Evolutionary conservation across 306 rosid genomes (phyloP), one percentile per base, ranked within the genome.

Genomic region (Crotalaria pallida): DNA sequence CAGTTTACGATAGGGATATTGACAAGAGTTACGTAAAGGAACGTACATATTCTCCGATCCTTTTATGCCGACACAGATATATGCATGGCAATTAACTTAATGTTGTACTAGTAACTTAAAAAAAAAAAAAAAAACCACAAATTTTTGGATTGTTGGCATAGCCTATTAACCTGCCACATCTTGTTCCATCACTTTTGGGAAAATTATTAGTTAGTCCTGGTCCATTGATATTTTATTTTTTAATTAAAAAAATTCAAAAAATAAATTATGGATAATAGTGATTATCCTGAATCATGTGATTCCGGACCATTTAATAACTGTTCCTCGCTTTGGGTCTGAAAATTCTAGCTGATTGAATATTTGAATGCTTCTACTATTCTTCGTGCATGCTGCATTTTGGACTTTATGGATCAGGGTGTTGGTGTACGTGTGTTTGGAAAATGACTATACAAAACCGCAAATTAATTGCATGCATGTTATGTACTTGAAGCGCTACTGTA

Each of bases 361-460:
- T 17, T 43, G 8, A 53, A 55, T 53, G 71, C 50, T 60, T 69
- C 8, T 40, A 50, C 44, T 68, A 50, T 69, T 59, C 16, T 38
- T 68, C 16, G 5, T 50, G 76, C 65, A 67, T 71, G 49, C 21
- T 71, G 49, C 21, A 27, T 40, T 73, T 16, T 60, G 52, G 19
- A 52, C 63, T 45, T 68, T 76, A 7, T 47, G 8, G 68, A 34
- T 22, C 7, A 15, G 44, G 6, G 40, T 18, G 48, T 0, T 48
- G 57, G 23, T 73, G 73, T 34, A 22, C 44, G 56, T 45, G 64
- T 60, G 49, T 1, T 21, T 23, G 38, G 74, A 75, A 48, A 67
- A 17, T 13, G 74, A 77, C 76, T 15, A 50, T 10, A 58, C 69
- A 23, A 4, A 47, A 58, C 71, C 71, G 26, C 58, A 49, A 50